phyloP scores from a whole-genome alignment of 2,329 filamentous ascomycete species.

The Botryotinia globosa region DNA sequence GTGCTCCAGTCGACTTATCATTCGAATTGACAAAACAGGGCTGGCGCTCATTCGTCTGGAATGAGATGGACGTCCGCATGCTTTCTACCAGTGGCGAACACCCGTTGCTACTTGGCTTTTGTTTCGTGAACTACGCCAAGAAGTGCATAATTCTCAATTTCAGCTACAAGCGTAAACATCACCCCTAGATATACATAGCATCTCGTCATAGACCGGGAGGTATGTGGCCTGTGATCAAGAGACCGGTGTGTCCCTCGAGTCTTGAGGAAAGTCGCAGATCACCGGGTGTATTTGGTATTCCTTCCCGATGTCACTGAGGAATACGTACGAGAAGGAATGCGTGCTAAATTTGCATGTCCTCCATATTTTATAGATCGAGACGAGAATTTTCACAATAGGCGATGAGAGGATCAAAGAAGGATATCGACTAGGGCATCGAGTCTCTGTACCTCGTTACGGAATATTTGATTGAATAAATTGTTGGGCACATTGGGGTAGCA shows the following conservation, averaged over 20 bases:
- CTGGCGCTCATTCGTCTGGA: background rate
- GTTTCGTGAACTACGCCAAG: background rate
- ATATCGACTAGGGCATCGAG: background rate
- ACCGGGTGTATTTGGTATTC: background rate
- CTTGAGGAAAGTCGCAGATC: no score
- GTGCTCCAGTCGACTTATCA: background rate
- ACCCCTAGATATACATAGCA: background rate
- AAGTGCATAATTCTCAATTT: background rate
- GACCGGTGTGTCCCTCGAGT: background rate
- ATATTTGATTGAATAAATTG: background rate
- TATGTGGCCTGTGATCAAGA: background rate
- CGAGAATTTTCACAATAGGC: background rate
- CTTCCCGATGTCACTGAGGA: background rate
- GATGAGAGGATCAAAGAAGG: background rate
- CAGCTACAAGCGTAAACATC: background rate
- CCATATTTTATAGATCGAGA: background rate
- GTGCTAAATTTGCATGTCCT: background rate
- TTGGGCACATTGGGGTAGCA: background rate
- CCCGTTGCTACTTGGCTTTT: no score
- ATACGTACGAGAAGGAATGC: background rate
- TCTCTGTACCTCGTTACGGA: background rate
- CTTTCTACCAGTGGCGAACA: background rate
- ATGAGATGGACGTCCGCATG: background rate
- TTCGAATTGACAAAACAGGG: background rate
- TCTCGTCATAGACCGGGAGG: background rate